Evolutionary conservation across 2,329 filamentous ascomycete species (phyloP).

Genomic region (Hymenotorrendiella dingleyae): DNA sequence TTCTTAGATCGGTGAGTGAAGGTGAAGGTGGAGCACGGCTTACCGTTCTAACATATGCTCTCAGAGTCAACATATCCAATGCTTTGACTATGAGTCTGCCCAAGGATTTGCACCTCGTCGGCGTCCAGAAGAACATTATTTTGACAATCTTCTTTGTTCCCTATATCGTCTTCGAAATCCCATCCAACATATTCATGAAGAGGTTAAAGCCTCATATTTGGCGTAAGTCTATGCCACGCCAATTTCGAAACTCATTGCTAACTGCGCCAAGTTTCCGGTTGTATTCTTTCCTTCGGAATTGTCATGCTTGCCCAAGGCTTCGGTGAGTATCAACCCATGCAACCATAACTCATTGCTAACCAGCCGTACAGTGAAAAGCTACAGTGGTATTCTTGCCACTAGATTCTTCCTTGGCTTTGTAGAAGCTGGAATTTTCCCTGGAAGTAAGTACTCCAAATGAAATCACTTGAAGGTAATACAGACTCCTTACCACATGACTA

Average conservation of each 20-base stretch:
- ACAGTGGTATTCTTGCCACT: conserved; percentile 44
- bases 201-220: conserved; percentile 60
- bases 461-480: conserved; percentile 51
- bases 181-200: conserved; percentile 64
- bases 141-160: conserved; percentile 65
- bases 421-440: conserved; percentile 58
- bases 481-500: conserved; percentile 38
- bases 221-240: conserved; percentile 36
- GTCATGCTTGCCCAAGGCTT: conserved; percentile 61
- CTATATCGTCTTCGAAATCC: conserved; percentile 67
- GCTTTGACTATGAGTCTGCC: neutral
- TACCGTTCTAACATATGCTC: neutral
- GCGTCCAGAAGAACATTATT: conserved; percentile 57
- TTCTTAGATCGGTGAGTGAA: conserved; percentile 70
- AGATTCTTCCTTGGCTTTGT: conserved; percentile 64
- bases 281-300: conserved; percentile 56
- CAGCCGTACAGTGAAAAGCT: conserved; percentile 51
- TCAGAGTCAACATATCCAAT: neutral
- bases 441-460: conserved; percentile 66
- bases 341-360: too few species aligned
- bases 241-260: conserved; percentile 37
- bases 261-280: neutral
- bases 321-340: too few species aligned
- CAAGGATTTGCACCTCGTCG: neutral
- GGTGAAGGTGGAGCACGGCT: conserved; percentile 50